Conservation (phyloP, 345 rosid species). For the Populus pruinosa region DNA sequence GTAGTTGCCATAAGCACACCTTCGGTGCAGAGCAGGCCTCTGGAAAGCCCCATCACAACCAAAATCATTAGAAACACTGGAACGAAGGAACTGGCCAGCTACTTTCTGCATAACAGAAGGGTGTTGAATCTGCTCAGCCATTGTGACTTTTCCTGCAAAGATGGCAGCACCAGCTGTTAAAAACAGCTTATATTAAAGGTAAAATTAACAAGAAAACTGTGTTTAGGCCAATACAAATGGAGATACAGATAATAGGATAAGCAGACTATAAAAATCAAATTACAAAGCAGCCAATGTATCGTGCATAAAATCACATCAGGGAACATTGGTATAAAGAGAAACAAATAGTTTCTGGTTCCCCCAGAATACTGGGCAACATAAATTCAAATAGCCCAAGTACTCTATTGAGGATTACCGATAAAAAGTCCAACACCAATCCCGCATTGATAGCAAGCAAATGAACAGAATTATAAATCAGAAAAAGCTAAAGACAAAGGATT, state of each 20-base stretch:
- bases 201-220: background rate
- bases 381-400: background rate
- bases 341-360: background rate
- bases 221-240: background rate
- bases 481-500: background rate
- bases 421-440: background rate
- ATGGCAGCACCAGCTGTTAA: background rate
- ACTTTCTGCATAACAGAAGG: conserved; percentile 65
- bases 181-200: background rate
- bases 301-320: background rate
- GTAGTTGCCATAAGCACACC: conserved; percentile 56
- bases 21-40: conserved; percentile 49
- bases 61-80: conserved; percentile 42
- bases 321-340: background rate
- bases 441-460: background rate
- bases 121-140: conserved; percentile 78
- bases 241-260: background rate
- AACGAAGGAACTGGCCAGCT: conserved; percentile 55
- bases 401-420: background rate
- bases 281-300: background rate
- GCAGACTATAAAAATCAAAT: background rate
- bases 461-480: background rate
- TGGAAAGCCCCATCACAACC: conserved; percentile 42
- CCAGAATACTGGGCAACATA: background rate
- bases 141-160: conserved; percentile 44